Conservation (phyloP, 257 asterid genomes). For the Salvia rosmarinus region DNA sequence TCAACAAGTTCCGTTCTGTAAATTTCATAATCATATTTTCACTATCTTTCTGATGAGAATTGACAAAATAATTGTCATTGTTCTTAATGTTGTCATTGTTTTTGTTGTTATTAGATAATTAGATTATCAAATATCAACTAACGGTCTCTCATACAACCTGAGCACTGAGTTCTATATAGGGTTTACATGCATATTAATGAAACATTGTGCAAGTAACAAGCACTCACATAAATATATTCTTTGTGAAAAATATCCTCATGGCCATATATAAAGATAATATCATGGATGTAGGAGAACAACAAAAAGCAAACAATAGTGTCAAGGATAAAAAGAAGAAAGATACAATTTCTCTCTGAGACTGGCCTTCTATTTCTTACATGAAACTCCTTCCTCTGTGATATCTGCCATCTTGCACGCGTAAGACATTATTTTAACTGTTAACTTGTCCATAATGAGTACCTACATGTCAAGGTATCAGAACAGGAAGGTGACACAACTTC, state of each 20-base stretch:
- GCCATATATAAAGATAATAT: conserved; percentile 11
- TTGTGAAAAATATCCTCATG: conserved; percentile 19
- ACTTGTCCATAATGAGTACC: conserved; percentile 98
- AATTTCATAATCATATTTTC: conserved; percentile 5
- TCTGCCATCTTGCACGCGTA: conserved; percentile 97
- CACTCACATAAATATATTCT: conserved; percentile 22
- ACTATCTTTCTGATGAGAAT: conserved; percentile 8
- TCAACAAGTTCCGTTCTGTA: background rate
- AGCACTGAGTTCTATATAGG: background rate
- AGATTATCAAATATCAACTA: conserved; percentile 5
- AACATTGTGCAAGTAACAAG: conserved; percentile 23
- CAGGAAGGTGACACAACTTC: conserved; percentile 26
- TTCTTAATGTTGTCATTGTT: background rate
- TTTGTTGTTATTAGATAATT: background rate
- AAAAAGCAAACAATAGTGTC: conserved; percentile 19
- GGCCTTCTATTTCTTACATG: conserved; percentile 91
- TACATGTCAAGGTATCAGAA: conserved; percentile 45
- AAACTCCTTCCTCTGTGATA: conserved; percentile 98
- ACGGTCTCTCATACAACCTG: conserved; percentile 7
- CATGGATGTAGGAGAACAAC: conserved; percentile 23
- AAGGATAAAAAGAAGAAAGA: conserved; percentile 33
- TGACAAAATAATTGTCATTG: background rate
- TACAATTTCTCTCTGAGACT: conserved; percentile 43
- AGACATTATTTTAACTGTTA: conserved; percentile 95
- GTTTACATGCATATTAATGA: conserved; percentile 20